A percentile compares a stretch with the other conserved stretches of the same genome.
Evolutionary conservation across 2,329 filamentous ascomycete species (phyloP).

Genomic region (Magnaporthiopsis poae): DNA sequence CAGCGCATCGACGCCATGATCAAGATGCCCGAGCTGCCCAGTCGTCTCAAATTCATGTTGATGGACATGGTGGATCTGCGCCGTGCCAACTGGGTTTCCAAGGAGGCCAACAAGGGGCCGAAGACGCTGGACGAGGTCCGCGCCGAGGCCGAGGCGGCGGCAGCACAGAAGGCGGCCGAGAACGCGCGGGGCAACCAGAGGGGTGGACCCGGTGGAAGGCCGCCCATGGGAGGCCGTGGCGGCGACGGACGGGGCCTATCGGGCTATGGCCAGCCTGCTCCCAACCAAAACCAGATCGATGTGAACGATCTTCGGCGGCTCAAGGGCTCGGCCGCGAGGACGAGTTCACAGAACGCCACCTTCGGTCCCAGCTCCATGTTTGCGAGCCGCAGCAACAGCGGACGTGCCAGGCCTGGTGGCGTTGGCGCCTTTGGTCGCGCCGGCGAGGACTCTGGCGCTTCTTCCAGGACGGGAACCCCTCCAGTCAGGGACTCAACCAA

Average conservation of each 20-base stretch:
- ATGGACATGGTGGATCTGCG: constrained; percentile 87
- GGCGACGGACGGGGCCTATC: constrained; percentile 82
- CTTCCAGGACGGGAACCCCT: constrained; percentile 82
- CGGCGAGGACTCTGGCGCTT: constrained; percentile 75
- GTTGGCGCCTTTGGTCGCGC: constrained; percentile 62
- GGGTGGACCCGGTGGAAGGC: constrained; percentile 58
- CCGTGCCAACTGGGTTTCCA: constrained; percentile 66
- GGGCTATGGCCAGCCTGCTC: constrained; percentile 57
- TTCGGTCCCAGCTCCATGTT: constrained; percentile 83
- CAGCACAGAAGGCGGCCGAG: constrained; percentile 74
- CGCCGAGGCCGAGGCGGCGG: constrained; percentile 64
- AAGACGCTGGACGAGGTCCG: constrained; percentile 94
- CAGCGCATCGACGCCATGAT: constrained; percentile 74
- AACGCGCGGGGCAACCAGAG: constrained; percentile 49
- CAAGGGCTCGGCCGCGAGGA: constrained; percentile 50
- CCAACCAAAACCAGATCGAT: constrained; percentile 81
- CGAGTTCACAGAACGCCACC: constrained; percentile 52
- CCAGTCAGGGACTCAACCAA: constrained; percentile 57
- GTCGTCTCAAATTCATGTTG: constrained; percentile 90
- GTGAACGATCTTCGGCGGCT: constrained; percentile 87
- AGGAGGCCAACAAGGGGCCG: constrained; percentile 85
- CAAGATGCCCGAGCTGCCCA: constrained; percentile 69
- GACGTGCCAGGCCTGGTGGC: constrained; percentile 63
- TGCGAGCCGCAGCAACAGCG: constrained; percentile 81
- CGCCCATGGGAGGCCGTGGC: constrained; percentile 55